Evolutionary conservation across 495 filamentous ascomycete species (phyloP).

Genomic region (Chaetomium fimeti): DNA sequence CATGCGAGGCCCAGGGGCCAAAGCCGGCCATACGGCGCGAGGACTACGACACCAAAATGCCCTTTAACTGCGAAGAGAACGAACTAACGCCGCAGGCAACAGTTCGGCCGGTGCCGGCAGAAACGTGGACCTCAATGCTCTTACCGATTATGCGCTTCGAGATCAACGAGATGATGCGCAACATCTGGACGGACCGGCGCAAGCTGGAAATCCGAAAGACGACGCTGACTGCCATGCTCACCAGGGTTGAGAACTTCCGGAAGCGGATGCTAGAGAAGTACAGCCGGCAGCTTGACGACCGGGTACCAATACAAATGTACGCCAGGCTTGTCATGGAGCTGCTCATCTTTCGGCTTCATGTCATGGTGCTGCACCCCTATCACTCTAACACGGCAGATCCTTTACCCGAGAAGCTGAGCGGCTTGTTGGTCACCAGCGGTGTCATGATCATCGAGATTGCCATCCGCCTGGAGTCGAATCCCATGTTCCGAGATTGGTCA

Average conservation of each 20-base stretch:
- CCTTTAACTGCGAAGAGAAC: slow-evolving; percentile 64
- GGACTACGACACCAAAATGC: slow-evolving; percentile 68
- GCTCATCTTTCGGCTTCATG: slow-evolving; percentile 59
- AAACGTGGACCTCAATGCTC: slow-evolving; percentile 67
- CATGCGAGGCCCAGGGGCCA: slow-evolving; percentile 73
- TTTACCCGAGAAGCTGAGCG: slow-evolving; percentile 46
- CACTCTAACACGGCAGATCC: slow-evolving; percentile 55
- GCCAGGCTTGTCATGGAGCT: slow-evolving; percentile 60
- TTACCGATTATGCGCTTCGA: slow-evolving; percentile 66
- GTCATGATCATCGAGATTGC: slow-evolving; percentile 58
- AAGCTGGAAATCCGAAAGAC: slow-evolving; percentile 61
- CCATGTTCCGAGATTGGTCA: slow-evolving; percentile 50
- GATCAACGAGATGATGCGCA: slow-evolving; percentile 68
- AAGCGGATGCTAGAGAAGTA: slow-evolving; percentile 59
- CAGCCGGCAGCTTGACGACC: slow-evolving; percentile 55
- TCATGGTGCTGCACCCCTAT: slow-evolving; percentile 65
- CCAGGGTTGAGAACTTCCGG: slow-evolving; percentile 62
- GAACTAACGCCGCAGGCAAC: slow-evolving; percentile 47
- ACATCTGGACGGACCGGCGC: slow-evolving; percentile 61
- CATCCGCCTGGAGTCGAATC: slow-evolving; percentile 57
- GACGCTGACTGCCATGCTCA: slow-evolving; percentile 53
- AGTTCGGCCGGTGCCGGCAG: slow-evolving; percentile 42
- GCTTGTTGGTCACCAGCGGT: slow-evolving; percentile 52
- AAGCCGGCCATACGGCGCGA: slow-evolving; percentile 62
- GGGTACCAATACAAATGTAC: slow-evolving; percentile 57